Percentiles rank a stretch among this genome's conserved stretches.
phyloP scores from a whole-genome alignment of 345 rosid genomes.

The Eucalyptus pauciflora region DNA sequence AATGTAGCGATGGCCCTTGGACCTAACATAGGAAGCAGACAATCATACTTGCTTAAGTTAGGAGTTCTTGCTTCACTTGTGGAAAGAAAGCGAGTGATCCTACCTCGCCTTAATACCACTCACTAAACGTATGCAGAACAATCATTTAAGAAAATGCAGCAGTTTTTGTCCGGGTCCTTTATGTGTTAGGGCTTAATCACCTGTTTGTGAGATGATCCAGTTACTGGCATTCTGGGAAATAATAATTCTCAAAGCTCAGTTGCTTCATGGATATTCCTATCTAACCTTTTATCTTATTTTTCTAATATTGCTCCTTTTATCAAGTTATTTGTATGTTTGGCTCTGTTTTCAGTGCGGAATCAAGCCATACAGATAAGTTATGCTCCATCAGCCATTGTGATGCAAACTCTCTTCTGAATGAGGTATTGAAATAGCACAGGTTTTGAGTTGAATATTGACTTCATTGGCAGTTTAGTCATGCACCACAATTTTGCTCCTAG shows the following conservation, averaged over 20 bases:
- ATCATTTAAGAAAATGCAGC: not conserved
- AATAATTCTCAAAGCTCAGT: not conserved
- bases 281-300: not conserved
- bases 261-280: not conserved
- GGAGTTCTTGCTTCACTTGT: not conserved
- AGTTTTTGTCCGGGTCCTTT: not conserved
- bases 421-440: slow-evolving; percentile 24
- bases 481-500: not conserved
- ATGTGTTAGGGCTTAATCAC: not conserved
- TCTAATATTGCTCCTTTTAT: not conserved
- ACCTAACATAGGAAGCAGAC: not conserved
- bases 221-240: not conserved
- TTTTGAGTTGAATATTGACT: not conserved
- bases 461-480: not conserved
- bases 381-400: slow-evolving; percentile 93
- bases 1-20: not conserved
- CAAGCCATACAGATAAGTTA: slow-evolving; percentile 72
- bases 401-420: slow-evolving; percentile 77
- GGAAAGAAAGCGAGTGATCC: not conserved
- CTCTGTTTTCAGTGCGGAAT: slow-evolving; percentile 47
- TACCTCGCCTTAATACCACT: not conserved
- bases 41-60: not conserved
- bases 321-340: not conserved
- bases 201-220: not conserved
- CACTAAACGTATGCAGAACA: not conserved